Percentiles rank a stretch among this genome's conserved stretches.
Evolutionary conservation across 805 yeast species (phyloP).

Genomic region (Nakazawaea ishiwadae): DNA sequence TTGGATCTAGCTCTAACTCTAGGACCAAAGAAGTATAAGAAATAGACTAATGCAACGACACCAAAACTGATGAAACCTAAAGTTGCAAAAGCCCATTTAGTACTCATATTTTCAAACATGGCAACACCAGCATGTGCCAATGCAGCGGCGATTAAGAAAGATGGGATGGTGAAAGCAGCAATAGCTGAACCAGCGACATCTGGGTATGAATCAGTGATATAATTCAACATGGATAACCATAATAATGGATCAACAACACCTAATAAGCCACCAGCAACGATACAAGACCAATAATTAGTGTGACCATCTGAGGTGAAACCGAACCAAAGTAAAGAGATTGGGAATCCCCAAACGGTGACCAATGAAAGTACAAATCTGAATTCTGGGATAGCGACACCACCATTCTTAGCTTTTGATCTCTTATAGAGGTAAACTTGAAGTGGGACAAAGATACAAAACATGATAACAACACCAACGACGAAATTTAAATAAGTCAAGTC

Average conservation of each 20-base stretch:
- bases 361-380: conserved; percentile 28
- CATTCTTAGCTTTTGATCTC: conserved; percentile 25
- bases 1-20: conserved; percentile 25
- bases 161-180: conserved; percentile 32
- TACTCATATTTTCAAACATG: conserved; percentile 31
- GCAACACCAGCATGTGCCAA: conserved; percentile 34
- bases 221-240: conserved; percentile 31
- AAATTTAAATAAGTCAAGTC: conserved; percentile 30
- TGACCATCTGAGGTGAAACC: conserved; percentile 28
- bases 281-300: conserved; percentile 29
- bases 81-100: conserved; percentile 30
- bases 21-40: conserved; percentile 29
- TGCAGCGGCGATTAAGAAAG: conserved; percentile 30
- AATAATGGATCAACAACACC: conserved; percentile 29
- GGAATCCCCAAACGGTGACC: conserved; percentile 32
- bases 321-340: conserved; percentile 29
- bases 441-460: conserved; percentile 23
- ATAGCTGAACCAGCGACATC: conserved; percentile 29
- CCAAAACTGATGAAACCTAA: conserved; percentile 29
- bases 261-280: conserved; percentile 27
- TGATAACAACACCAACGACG: conserved; percentile 28
- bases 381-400: conserved; percentile 30
- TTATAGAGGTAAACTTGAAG: conserved; percentile 27
- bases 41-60: conserved; percentile 27
- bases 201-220: conserved; percentile 29